Base-by-base conservation (phyloP, 139 green algal species). In the Monoraphidium neglectum region DNA sequence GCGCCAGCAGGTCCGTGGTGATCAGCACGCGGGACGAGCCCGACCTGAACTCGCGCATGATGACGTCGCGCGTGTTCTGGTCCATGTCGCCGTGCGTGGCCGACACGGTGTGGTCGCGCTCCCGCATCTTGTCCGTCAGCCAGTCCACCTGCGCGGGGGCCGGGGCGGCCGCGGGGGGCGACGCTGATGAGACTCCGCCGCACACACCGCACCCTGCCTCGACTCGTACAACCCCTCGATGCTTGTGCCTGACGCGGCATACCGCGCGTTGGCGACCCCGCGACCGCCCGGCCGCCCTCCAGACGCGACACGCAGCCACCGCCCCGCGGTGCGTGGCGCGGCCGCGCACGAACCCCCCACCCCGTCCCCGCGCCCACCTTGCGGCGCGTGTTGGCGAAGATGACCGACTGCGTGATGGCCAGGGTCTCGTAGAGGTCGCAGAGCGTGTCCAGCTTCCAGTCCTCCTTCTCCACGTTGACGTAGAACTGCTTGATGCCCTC, bases 401-500 rank as follows among this genome's bases (percentile, higher is more conserved):
- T 99, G 79, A 99, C 96, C 1, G 87, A 95, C 94, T 99, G 97
- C 18, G 97, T 99, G 89, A 99, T 99, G 80, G 97, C 95, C 77
- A 99, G 87, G 1, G 97, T 99, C 89, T 99, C 97, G 83, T 99
- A 99, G 83, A 99, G 88, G 80, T 99, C 97, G 83, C 96, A 99
- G 64, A 99, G 91, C 0, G 96, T 99, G 88, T 99, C 97, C 71
- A 99, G 89, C 94, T 99, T 99, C 95, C 94, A 99, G 61, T 99
- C 95, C 93, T 99, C 97, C 74, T 92, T 89, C 78, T 98, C 95
- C 68, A 93, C 89, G 75, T 96, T 93, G 30, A 96, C 92, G 72
- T 95, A 95, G 84, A 95, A 95, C 90, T 99, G 96, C 96, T 99
- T 99, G 90, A 99, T 99, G 95, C 97, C 97, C 90, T 99, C 97